These are phyloP conservation scores for Borovskyia barvae DNA, from an alignment of 208 protist species.

Conservation along the genomic window DNA sequence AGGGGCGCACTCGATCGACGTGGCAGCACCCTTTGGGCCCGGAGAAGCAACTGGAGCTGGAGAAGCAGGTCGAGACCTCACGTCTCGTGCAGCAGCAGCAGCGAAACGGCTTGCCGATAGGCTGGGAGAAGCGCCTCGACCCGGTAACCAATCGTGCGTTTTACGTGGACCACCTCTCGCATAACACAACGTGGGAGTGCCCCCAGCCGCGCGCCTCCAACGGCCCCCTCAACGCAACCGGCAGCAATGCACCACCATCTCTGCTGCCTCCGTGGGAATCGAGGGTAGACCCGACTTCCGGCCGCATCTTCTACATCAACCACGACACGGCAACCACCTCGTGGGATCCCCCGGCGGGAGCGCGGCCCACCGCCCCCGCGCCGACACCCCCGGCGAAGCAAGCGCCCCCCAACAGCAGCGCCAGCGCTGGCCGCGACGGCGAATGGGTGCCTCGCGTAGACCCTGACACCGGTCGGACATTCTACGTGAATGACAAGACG, in stretches of 20 bases:
- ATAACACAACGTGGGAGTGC: constrained; percentile 46
- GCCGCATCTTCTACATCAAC: constrained; percentile 75
- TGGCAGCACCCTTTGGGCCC: constrained; percentile 67
- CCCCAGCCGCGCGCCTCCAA: constrained; percentile 6
- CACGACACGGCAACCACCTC: constrained; percentile 62
- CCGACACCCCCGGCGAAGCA: neutral
- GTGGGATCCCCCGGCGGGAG: constrained; percentile 34
- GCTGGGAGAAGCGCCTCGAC: constrained; percentile 35
- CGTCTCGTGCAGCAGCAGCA: constrained; percentile 10
- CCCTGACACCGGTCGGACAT: constrained; percentile 40
- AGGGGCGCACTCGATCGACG: constrained; percentile 30
- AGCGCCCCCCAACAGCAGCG: neutral
- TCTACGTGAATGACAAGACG: constrained; percentile 77
- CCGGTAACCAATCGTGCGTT: constrained; percentile 30
- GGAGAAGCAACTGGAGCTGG: constrained; percentile 47
- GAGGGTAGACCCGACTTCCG: constrained; percentile 38
- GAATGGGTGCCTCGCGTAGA: constrained; percentile 53
- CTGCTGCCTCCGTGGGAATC: constrained; percentile 30
- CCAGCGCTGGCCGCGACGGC: constrained; percentile 2
- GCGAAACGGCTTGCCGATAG: constrained; percentile 20
- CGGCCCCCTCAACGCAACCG: neutral
- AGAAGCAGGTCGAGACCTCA: constrained; percentile 27
- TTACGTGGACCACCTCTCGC: constrained; percentile 57
- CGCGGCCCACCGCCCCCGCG: neutral
- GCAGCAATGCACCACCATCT: neutral